phyloP scores from a whole-genome alignment of 192 early-diverging fungal genomes.

The Oehlia diaphana region DNA sequence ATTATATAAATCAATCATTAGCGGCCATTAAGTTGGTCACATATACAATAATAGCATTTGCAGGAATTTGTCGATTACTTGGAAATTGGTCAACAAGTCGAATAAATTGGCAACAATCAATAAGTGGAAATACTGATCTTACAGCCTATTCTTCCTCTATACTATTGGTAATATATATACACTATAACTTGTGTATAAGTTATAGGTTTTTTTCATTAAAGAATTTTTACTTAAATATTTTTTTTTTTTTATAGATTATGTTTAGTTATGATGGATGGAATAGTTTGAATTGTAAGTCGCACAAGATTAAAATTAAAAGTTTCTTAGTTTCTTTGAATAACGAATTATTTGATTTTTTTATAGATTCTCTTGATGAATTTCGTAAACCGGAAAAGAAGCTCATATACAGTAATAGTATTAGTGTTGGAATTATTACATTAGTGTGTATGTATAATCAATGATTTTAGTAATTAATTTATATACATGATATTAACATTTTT shows the following conservation, averaged over 20 bases:
- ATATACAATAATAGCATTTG: background rate
- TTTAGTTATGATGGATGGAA: background rate
- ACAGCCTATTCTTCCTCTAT: background rate
- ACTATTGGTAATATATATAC: background rate
- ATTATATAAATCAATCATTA: background rate
- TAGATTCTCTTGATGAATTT: background rate
- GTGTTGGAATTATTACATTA: background rate
- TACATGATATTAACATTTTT: background rate
- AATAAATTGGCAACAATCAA: background rate
- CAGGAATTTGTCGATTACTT: background rate
- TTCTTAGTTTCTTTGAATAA: background rate
- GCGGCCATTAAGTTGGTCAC: background rate
- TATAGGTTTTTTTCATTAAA: too few species aligned
- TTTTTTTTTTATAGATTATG: background rate
- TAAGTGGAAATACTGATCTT: background rate
- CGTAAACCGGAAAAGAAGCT: background rate
- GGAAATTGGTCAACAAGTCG: background rate
- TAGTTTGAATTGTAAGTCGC: background rate
- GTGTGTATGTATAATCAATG: background rate
- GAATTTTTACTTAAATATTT: too few species aligned
- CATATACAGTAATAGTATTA: background rate
- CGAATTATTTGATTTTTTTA: background rate
- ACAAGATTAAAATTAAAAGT: too few species aligned
- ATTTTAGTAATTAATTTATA: background rate
- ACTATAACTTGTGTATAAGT: too few species aligned